Evolutionary conservation across 2,329 filamentous ascomycete genomes (phyloP).

Genomic region (Kalaharituber pfeilii): DNA sequence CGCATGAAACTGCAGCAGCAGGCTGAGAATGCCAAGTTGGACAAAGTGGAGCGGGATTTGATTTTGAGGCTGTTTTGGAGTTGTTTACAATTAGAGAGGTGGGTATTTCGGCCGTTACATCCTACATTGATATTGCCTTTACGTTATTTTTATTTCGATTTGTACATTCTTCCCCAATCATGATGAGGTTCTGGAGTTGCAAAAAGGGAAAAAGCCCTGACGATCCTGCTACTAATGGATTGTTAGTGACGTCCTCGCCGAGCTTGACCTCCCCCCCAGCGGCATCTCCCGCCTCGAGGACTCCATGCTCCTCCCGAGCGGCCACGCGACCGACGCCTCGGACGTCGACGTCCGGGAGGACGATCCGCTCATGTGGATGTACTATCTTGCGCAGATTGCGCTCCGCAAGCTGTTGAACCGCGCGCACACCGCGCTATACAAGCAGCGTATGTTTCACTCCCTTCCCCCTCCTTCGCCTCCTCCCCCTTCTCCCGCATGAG

Average conservation of each 20-base stretch:
- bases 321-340: constrained; percentile 23
- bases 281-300: constrained; percentile 41
- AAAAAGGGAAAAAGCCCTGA: too few species aligned
- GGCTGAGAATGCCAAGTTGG: too few species aligned
- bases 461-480: neutral
- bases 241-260: constrained; percentile 73
- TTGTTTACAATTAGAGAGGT: constrained; percentile 82
- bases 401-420: constrained; percentile 47
- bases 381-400: constrained; percentile 47
- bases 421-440: constrained; percentile 37
- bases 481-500: too few species aligned
- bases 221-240: too few species aligned
- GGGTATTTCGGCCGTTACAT: too few species aligned
- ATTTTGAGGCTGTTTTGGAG: constrained; percentile 76
- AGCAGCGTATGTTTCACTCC: constrained; percentile 10
- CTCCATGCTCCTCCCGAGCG: constrained; percentile 28
- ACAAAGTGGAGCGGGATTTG: constrained; percentile 41
- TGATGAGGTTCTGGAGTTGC: too few species aligned
- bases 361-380: constrained; percentile 25
- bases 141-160: constrained; percentile 17
- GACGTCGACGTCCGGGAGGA: constrained; percentile 20
- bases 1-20: constrained; percentile 35
- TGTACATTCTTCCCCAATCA: too few species aligned
- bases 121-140: too few species aligned
- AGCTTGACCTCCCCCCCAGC: constrained; percentile 50